These are phyloP conservation scores for Fistulifera solaris DNA, from an alignment of 108 stramenopile species.

Conservation along the genomic window DNA sequence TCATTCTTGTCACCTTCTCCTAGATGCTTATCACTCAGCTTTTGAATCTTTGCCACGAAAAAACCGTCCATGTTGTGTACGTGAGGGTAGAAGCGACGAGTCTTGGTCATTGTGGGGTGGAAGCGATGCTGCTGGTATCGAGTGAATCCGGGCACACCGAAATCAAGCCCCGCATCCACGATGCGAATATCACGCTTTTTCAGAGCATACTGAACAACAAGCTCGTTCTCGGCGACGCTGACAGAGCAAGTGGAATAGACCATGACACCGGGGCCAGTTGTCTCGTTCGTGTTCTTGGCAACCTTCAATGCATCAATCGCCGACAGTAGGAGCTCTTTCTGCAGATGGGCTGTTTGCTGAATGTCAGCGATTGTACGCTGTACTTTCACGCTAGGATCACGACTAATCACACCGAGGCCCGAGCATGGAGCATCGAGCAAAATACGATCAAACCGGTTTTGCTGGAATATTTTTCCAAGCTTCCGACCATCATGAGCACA, in stretches of 20 bases:
- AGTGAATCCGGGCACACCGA: conserved; percentile 91
- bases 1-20: conserved; percentile 9
- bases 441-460: conserved; percentile 83
- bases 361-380: conserved; percentile 91
- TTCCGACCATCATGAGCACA: conserved; percentile 92
- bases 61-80: conserved; percentile 99
- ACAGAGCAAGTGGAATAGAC: conserved; percentile 99
- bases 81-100: conserved; percentile 97
- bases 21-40: conserved; percentile 65
- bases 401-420: conserved; percentile 95
- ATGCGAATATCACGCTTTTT: conserved; percentile 91
- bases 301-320: conserved; percentile 93
- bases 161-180: conserved; percentile 87
- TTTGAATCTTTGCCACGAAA: conserved; percentile 95
- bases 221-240: conserved; percentile 96
- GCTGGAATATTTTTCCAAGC: conserved; percentile 67
- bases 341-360: conserved; percentile 83
- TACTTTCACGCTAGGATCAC: conserved; percentile 96
- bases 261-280: conserved; percentile 84
- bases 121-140: conserved; percentile 91
- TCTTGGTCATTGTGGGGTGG: conserved; percentile 90
- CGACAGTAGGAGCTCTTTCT: conserved; percentile 95
- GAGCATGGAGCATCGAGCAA: conserved; percentile 98
- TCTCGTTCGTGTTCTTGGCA: conserved; percentile 20
- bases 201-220: conserved; percentile 96